Percentiles rank a stretch among this genome's conserved stretches.
Evolutionary conservation across 2,329 filamentous ascomycete genomes (phyloP).

Genomic region (Mycocentrospora acerina): DNA sequence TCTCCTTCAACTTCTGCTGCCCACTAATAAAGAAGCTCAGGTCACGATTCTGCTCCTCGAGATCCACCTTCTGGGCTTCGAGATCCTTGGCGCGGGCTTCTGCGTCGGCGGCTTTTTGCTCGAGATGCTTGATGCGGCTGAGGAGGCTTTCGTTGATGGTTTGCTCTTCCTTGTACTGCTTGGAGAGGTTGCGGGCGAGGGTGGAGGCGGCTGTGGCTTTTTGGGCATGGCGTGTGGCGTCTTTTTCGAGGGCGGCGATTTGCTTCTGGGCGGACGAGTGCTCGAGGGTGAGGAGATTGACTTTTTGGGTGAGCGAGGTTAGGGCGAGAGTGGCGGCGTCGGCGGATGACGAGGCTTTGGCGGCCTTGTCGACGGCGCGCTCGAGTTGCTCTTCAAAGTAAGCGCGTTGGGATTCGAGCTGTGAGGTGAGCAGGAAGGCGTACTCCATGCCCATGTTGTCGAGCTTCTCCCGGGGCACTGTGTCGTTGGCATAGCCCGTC

Average conservation of each 20-base stretch:
- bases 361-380: constrained; percentile 86
- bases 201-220: constrained; percentile 72
- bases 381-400: constrained; percentile 94
- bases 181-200: constrained; percentile 73
- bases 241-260: constrained; percentile 70
- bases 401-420: constrained; percentile 86
- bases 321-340: constrained; percentile 60
- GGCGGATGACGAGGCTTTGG: constrained; percentile 68
- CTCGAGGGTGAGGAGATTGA: constrained; percentile 56
- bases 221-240: constrained; percentile 56
- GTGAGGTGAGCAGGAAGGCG: constrained; percentile 86
- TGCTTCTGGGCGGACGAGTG: constrained; percentile 56
- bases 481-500: constrained; percentile 59
- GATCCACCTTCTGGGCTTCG: constrained; percentile 63
- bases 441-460: constrained; percentile 90
- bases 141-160: constrained; percentile 78
- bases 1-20: constrained; percentile 73
- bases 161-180: constrained; percentile 83
- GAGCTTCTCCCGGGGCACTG: constrained; percentile 70
- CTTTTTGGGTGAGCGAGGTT: constrained; percentile 51
- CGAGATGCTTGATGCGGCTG: constrained; percentile 73
- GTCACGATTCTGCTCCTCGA: constrained; percentile 85
- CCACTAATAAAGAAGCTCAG: constrained; percentile 84
- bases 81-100: constrained; percentile 48
- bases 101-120: constrained; percentile 59